Evolutionary conservation across 192 early-diverging fungal genomes (phyloP), one percentile per base, ranked within the genome.

Genomic region (Podila epicladia): DNA sequence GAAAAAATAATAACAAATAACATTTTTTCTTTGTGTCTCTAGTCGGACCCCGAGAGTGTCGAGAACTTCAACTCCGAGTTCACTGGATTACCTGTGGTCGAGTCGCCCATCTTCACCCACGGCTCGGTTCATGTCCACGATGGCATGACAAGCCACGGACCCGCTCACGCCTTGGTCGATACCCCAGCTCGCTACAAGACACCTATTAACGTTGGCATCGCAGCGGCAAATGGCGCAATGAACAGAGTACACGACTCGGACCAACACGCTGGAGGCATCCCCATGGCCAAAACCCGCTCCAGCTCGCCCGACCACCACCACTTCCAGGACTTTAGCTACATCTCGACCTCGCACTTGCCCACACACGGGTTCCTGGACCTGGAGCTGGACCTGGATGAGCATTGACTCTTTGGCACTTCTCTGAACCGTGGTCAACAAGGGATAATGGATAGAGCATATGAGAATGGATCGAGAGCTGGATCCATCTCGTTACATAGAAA

Each of bases 1-100:
- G 33, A 2, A 32, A 32, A 5, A 32, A 3, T 32, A 32, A 32
- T 5, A 32, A 33, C 6, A 45, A 45, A 1, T 82, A 62, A 29
- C 72, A 48, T 7, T 45, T 31, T 31, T 55, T 22, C 24, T 55
- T 55, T 24, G 22, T 26, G 6, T 55, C 4, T 55, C 9, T 55
- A 55, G 85, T 82, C 79, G 20, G 85, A 86, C 49, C 87, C 89
- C 17, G 86, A 85, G 64, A 90, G 93, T 69, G 91, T 92, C 5
- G 91, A 93, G 75, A 94, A 96, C 68, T 97, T 97, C 86, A 92
- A 92, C 65, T 61, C 82, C 3, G 89, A 90, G 61, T 97, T 97
- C 67, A 96, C 95, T 0, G 59, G 32, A 32, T 74, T 89, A 82
- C 69, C 87, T 13, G 71, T 89, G 11, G 79, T 83, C 15, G 85